Evolutionary conservation across 2,329 filamentous ascomycete genomes (phyloP).

Genomic region (Xylariaceae sp.): DNA sequence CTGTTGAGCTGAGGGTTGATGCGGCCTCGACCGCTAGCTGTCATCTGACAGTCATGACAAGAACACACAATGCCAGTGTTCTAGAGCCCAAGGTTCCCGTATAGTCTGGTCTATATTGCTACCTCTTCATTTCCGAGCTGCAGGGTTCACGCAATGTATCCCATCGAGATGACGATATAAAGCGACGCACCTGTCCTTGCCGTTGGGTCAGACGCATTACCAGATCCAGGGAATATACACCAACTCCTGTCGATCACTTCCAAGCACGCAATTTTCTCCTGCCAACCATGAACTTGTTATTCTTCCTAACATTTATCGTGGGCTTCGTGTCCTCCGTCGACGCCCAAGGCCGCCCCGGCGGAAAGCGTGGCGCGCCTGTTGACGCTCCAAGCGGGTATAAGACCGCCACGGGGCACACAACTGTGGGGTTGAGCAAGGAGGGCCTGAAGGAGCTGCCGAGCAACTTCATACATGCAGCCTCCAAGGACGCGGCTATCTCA

Average conservation of each 20-base stretch:
- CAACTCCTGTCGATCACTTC: constrained; percentile 23
- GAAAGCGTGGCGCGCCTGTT: constrained; percentile 18
- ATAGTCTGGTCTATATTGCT: constrained; percentile 14
- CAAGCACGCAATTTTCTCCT: constrained; percentile 20
- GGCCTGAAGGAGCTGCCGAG: constrained; percentile 31
- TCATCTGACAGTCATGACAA: constrained; percentile 25
- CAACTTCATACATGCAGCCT: constrained; percentile 18
- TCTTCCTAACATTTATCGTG: constrained; percentile 27
- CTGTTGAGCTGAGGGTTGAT: constrained; percentile 20
- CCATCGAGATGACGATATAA: constrained; percentile 26
- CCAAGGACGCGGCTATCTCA: constrained; percentile 7
- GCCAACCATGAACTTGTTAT: constrained; percentile 19
- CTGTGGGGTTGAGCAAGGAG: constrained; percentile 26
- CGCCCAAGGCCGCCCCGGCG: constrained; percentile 12
- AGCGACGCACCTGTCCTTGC: constrained; percentile 23
- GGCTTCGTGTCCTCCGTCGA: constrained; percentile 27
- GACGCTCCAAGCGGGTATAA: constrained; percentile 25
- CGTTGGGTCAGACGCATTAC: constrained; percentile 19
- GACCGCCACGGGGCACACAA: constrained; percentile 23
- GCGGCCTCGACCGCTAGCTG: constrained; percentile 21
- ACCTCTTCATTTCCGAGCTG: constrained; percentile 11
- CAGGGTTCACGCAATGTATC: constrained; percentile 6
- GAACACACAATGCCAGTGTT: constrained; percentile 26
- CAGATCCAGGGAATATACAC: constrained; percentile 12
- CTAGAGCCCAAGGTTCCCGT: constrained; percentile 23